These are phyloP conservation scores for Purshia tridentata DNA, from an alignment of 306 rosid genomes.

Conservation along the genomic window DNA sequence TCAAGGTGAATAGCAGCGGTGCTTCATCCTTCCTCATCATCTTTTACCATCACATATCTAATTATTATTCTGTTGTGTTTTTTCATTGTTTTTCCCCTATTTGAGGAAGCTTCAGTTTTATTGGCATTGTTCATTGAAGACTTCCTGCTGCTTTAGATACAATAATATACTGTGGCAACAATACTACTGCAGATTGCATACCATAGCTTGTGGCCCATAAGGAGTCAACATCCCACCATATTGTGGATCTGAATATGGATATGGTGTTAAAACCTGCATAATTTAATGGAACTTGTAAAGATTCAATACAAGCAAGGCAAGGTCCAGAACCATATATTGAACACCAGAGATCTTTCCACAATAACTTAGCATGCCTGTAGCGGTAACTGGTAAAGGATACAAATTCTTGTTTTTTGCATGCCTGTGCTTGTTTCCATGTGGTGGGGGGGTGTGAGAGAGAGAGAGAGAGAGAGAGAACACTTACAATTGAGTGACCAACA, in stretches of 20 bases:
- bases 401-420: constrained; percentile 5
- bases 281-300: constrained; percentile 25
- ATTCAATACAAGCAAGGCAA: background rate
- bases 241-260: constrained; percentile 64
- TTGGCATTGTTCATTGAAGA: constrained; percentile 9
- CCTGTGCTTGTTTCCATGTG: background rate
- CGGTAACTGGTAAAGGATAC: background rate
- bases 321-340: constrained; percentile 20
- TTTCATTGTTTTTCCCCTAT: too few relatives aligned
- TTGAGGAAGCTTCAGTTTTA: background rate
- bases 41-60: background rate
- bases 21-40: background rate
- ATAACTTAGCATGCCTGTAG: constrained; percentile 5
- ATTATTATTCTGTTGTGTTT: background rate
- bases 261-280: constrained; percentile 66
- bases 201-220: constrained; percentile 59
- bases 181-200: constrained; percentile 30
- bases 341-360: background rate
- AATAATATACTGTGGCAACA: background rate
- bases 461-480: constrained; percentile 27
- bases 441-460: background rate
- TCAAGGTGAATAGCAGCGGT: background rate
- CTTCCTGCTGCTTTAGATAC: background rate
- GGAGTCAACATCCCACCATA: constrained; percentile 51
- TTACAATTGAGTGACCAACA: constrained; percentile 74